Conservation (phyloP, 805 yeast genomes). For the Saturnispora sekii region DNA sequence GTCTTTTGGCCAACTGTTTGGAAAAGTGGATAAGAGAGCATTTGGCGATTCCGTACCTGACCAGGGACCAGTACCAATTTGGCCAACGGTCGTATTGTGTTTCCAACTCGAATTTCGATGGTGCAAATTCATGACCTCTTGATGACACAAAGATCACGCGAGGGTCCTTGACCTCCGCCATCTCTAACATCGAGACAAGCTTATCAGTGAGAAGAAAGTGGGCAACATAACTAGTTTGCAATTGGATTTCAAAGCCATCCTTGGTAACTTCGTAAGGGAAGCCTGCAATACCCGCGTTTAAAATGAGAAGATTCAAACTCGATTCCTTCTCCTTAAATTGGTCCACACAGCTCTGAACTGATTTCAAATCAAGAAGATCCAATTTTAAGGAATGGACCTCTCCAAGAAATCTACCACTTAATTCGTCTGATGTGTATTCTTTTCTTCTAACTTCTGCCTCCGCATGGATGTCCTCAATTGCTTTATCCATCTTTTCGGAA, state of each 20-base stretch:
- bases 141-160: constrained; percentile 60
- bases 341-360: constrained; percentile 40
- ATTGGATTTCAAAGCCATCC: constrained; percentile 66
- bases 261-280: constrained; percentile 52
- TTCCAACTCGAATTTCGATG: constrained; percentile 37
- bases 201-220: constrained; percentile 62
- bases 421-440: constrained; percentile 14
- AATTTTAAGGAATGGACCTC: constrained; percentile 41
- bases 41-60: constrained; percentile 70
- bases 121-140: constrained; percentile 49
- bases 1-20: constrained; percentile 50
- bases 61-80: constrained; percentile 62
- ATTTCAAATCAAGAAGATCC: constrained; percentile 42
- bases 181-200: constrained; percentile 43
- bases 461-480: constrained; percentile 43
- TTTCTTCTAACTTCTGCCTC: constrained; percentile 38
- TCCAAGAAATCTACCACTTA: constrained; percentile 32
- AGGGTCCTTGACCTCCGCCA: constrained; percentile 28
- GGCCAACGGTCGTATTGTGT: constrained; percentile 50
- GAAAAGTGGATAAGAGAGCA: constrained; percentile 69
- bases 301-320: constrained; percentile 49
- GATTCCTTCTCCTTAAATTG: constrained; percentile 38
- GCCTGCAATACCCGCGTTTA: constrained; percentile 78
- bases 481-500: constrained; percentile 41
- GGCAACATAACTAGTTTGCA: constrained; percentile 70